These are phyloP conservation scores for Alternaria sp. DNA, from an alignment of 2,329 filamentous ascomycete genomes.

Conservation along the genomic window DNA sequence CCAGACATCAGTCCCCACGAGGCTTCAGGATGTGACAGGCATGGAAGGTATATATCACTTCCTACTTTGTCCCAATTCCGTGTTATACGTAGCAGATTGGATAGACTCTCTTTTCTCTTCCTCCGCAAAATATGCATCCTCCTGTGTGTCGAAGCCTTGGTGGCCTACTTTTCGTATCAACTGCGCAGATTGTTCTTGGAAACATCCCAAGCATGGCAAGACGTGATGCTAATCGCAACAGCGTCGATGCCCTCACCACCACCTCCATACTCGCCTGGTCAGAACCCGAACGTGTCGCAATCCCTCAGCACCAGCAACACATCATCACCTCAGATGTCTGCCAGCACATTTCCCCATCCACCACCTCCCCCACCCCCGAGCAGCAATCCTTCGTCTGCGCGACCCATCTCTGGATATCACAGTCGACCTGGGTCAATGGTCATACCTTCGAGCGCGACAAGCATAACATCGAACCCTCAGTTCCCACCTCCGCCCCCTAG, in stretches of 20 bases:
- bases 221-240: slow-evolving; percentile 38
- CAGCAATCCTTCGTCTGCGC: slow-evolving; percentile 38
- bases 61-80: slow-evolving; percentile 5
- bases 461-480: slow-evolving; percentile 43
- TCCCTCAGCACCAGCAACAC: slow-evolving; percentile 30
- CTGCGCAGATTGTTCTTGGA: slow-evolving; percentile 10
- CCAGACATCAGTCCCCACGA: slow-evolving; percentile 39
- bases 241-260: slow-evolving; percentile 61
- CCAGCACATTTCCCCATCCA: slow-evolving; percentile 49
- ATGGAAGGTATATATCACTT: slow-evolving; percentile 57
- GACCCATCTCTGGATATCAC: slow-evolving; percentile 43
- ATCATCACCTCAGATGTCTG: slow-evolving; percentile 51
- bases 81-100: slow-evolving; percentile 1
- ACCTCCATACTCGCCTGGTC: slow-evolving; percentile 59
- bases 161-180: not conserved
- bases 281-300: slow-evolving; percentile 49
- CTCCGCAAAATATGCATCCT: not conserved
- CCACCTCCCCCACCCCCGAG: slow-evolving; percentile 38
- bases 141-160: slow-evolving; percentile 5
- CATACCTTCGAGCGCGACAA: slow-evolving; percentile 48
- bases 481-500: slow-evolving; percentile 53
- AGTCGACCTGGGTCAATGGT: slow-evolving; percentile 44
- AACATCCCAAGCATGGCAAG: not conserved
- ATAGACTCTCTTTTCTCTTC: slow-evolving; percentile 1
- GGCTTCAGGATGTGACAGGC: slow-evolving; percentile 54